Conservation (phyloP, 805 yeast species). For the Candida oleophila region DNA sequence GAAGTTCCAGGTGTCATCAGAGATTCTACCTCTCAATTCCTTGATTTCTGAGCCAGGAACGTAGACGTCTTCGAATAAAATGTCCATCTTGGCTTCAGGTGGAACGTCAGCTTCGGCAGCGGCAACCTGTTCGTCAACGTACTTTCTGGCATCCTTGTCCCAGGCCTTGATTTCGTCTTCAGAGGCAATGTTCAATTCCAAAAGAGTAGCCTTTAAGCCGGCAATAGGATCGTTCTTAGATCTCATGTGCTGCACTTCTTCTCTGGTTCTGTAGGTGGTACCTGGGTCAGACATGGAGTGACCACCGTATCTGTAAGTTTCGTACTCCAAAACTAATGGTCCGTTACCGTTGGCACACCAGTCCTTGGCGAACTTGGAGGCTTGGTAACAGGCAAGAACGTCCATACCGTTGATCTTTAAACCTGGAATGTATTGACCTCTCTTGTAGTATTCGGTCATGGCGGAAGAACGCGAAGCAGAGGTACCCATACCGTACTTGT, state of each 20-base stretch:
- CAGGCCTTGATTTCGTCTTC: conserved; percentile 93
- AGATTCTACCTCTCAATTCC: conserved; percentile 92
- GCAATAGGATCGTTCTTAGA: conserved; percentile 97
- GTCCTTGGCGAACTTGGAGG: conserved; percentile 94
- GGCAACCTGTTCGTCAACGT: conserved; percentile 91
- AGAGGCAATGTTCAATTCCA: conserved; percentile 81
- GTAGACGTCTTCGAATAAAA: conserved; percentile 94
- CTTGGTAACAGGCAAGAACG: conserved; percentile 90
- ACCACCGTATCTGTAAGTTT: conserved; percentile 99
- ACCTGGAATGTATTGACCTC: conserved; percentile 99
- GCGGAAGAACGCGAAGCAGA: conserved; percentile 97
- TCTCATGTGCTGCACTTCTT: conserved; percentile 99
- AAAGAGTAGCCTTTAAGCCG: conserved; percentile 83
- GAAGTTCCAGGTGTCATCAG: conserved; percentile 92
- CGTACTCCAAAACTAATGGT: conserved; percentile 93
- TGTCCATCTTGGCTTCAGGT: conserved; percentile 94
- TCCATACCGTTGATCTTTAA: conserved; percentile 99
- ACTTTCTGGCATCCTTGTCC: conserved; percentile 95
- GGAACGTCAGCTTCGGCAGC: conserved; percentile 92
- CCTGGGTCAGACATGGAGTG: conserved; percentile 99
- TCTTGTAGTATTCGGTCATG: conserved; percentile 92
- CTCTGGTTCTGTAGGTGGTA: conserved; percentile 99
- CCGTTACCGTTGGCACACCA: conserved; percentile 94
- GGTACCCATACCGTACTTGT: conserved; percentile 99
- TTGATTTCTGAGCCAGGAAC: conserved; percentile 92